phyloP scores from a whole-genome alignment of 2,329 filamentous ascomycete species.

The Ophiostoma ips region DNA sequence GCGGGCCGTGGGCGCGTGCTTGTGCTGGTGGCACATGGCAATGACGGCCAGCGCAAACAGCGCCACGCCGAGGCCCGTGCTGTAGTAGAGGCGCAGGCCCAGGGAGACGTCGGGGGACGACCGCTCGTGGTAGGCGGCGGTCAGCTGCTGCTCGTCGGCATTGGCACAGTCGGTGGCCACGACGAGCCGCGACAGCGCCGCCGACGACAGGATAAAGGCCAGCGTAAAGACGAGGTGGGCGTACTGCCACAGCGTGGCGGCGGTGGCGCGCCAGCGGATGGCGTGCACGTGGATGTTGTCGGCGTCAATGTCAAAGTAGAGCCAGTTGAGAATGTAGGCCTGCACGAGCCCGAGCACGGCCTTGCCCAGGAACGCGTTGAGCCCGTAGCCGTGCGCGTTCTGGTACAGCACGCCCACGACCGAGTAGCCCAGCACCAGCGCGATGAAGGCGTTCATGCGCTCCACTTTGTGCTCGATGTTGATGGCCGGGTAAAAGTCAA shows the following conservation, averaged over 20 bases:
- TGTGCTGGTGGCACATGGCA: constrained; percentile 41
- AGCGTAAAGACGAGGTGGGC: constrained; percentile 50
- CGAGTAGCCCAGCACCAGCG: constrained; percentile 49
- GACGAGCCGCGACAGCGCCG: constrained; percentile 44
- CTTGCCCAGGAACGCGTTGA: constrained; percentile 49
- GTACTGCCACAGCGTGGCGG: constrained; percentile 38
- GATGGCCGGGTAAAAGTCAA: constrained; percentile 46
- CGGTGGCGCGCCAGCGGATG: constrained; percentile 32
- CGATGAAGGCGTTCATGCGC: constrained; percentile 49
- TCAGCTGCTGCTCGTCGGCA: constrained; percentile 33
- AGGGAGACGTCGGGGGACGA: constrained; percentile 35
- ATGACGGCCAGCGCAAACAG: constrained; percentile 41
- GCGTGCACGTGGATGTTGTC: constrained; percentile 44
- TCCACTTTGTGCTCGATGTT: constrained; percentile 56
- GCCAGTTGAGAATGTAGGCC: constrained; percentile 46
- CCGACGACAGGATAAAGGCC: constrained; percentile 44
- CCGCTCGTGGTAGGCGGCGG: constrained; percentile 33
- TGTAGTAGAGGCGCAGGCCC: constrained; percentile 50
- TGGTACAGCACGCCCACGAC: constrained; percentile 49
- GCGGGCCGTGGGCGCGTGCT: constrained; percentile 32
- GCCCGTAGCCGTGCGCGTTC: constrained; percentile 32
- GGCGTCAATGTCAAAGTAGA: constrained; percentile 50
- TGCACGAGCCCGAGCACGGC: constrained; percentile 43
- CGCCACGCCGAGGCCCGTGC: constrained; percentile 43
- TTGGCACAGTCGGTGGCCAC: constrained; percentile 39